Evolutionary conservation across 371 early-diverging fungal species (phyloP), one percentile per base, ranked within the genome.

Genomic region (Mucor sp.): DNA sequence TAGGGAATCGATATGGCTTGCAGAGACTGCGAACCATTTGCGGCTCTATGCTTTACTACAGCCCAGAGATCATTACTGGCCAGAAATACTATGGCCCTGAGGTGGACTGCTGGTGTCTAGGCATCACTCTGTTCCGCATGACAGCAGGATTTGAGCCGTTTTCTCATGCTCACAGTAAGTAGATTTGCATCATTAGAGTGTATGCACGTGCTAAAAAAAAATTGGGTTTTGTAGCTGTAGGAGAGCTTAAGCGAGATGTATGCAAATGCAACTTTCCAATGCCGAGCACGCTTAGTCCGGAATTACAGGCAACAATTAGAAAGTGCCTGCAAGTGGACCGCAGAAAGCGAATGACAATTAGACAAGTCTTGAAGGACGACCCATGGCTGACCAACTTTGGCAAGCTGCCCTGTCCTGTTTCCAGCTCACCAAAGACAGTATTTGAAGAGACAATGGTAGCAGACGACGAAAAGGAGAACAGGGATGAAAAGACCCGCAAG

Each of bases 101-200:
- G 67, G 81, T 90, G 14, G 91, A 91, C 68, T 86, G 88, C 43
- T 91, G 91, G 91, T 88, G 88, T 69, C 76, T 96, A 33, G 98
- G 98, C 15, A 94, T 97, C 6, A 91, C 96, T 27, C 71, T 97
- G 8, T 97, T 93, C 74, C 91, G 95, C n/a, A 88, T 96, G 84
- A 90, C 93, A 6, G 93, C 93, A 35, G 98, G 98, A 4, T 90
- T 90, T 70, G 90, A 96, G 47, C 96, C 96, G 4, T 97, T 96
- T 81, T 90, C 82, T 2, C 85, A 84, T 62, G 78, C 85, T 30
- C 78, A 76, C 43, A 82, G 83, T 80, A 78, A 77, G 75, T 58
- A 2, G 35, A 3, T 25, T 4, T 48, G 33, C 19, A 28, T 57
- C 3, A 25, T 32, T n/a, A 21, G n/a, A 53, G 32, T 23, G 19